Evolutionary conservation across 352 stramenopile genomes (phyloP), one percentile per base, ranked within the genome.

Genomic region (Blastocystis sp.): DNA sequence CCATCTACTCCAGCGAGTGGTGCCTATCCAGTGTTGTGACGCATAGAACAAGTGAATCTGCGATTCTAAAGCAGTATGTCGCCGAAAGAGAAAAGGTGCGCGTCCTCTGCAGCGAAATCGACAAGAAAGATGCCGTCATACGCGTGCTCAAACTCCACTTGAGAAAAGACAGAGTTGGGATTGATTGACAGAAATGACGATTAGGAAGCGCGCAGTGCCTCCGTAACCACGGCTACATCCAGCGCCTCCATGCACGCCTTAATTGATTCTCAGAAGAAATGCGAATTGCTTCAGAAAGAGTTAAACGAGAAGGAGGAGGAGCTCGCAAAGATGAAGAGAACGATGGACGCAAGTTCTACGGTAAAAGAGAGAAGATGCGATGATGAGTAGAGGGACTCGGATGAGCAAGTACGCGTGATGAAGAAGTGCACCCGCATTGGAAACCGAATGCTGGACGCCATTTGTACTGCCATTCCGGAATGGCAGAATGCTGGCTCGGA

Each of bases 361-460:
- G 28, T 34, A 34, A 34, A 34, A 34, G 28, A 34, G 28, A 34
- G 28, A 34, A 56, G 5, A 56, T 56, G 14, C 5, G 14, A 56
- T 56, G 48, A 56, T 14, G 5, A 7, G 48, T 56, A 56, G 48
- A 56, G 14, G 5, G 48, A 56, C 5, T 17, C 48, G 5, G 5
- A 56, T 7, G 5, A 7, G 5, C 48, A 56, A 14, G 5, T 0
- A 0, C 48, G 5, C 5, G 48, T 56, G 0, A 56, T 81, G 2
- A 48, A 81, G n/a, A 65, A 64, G n/a, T 81, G 71, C 52, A 62
- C 65, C 48, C 1, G 4, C 11, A 64, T 81, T 41, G 45, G 71
- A 7, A 61, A 21, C 41, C 45, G 71, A 14, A 81, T 81, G 71
- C 59, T 81, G 21, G 43, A 64, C 14, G 3, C 71, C 17, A 81